Evolutionary conservation across 257 asterid genomes (phyloP), one percentile per base, ranked within the genome.

Genomic region (Paraleonurus japonicus): DNA sequence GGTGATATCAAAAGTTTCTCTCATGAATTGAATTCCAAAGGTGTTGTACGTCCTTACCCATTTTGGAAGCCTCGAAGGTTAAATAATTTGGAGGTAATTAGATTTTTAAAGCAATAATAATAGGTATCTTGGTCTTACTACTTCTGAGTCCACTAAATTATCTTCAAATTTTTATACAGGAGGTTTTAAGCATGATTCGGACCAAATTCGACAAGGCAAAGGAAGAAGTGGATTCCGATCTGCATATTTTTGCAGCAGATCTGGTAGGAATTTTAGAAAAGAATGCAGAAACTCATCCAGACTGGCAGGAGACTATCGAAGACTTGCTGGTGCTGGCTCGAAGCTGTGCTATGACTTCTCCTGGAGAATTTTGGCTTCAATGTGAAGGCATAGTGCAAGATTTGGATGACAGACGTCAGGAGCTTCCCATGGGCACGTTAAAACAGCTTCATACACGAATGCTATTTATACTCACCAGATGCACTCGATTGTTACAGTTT

Each of bases 381-480:
- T 95, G 99, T 81, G 99, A 95, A 84, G 90, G 99, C 83, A 95
- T 92, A 64, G 99, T 95, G 76, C 99, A 95, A 76, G 99, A 95
- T 57, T 75, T 95, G 81, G 99, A 95, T 63, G 99, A 95, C 76
- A 83, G 95, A 66, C 96, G 99, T 63, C 99, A 95, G 82, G 99
- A 95, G 79, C 96, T 95, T 74, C 97, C 96, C 8, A 79, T 84
- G 90, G 99, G 99, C 57, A 78, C 75, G 74, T 76, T 95, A 75
- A 95, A 95, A 84, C 95, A 95, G 83, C 98, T 95, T 74, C 99
- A 95, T 73, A 95, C 99, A 32, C 86, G 98, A 79, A 95, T 95
- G 95, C 99, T 95, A 65, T 95, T 95, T 80, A 95, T 92, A 73
- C 99, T 95, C 75, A 95, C 99, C 33, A 87, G 99, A 80, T 95